Percentiles rank a stretch among this genome's conserved stretches.
Conservation (phyloP, 176 grass and related monocot species). For the Cenchrus fungigraminus region DNA sequence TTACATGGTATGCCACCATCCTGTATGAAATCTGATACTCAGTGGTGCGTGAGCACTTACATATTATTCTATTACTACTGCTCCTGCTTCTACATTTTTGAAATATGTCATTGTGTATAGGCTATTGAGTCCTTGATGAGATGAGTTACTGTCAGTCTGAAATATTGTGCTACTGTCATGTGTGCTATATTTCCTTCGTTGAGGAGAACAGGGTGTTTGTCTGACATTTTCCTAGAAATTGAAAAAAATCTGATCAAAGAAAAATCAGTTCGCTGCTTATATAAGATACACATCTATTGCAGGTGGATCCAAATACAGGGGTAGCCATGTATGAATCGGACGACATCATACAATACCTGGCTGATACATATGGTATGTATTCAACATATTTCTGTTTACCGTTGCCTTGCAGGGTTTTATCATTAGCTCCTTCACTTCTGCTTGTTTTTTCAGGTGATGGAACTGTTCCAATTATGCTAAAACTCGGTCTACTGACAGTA, state of each 20-base stretch:
- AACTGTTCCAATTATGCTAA: too few species aligned
- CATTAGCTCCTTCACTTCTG: background rate
- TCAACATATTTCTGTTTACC: background rate
- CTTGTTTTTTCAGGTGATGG: too few species aligned
- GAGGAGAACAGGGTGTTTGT: background rate
- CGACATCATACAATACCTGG: slow-evolving; percentile 89
- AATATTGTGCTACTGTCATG: background rate
- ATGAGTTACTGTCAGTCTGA: background rate
- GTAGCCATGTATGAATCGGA: slow-evolving; percentile 96
- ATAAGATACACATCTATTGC: slow-evolving; percentile 20
- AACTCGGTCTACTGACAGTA: too few species aligned
- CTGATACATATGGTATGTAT: slow-evolving; percentile 74
- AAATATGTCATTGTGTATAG: background rate
- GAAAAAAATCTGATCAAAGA: background rate
- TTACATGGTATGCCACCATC: slow-evolving; percentile 73
- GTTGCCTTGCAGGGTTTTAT: slow-evolving; percentile 9
- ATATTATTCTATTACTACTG: background rate
- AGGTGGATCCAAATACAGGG: slow-evolving; percentile 97
- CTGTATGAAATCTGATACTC: background rate
- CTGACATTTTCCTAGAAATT: background rate
- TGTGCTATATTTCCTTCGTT: background rate
- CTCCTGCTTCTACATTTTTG: background rate
- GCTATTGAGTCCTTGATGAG: background rate
- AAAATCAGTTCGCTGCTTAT: slow-evolving; percentile 15
- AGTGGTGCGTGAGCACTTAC: too few species aligned